phyloP scores from a whole-genome alignment of 1,284 basidiomycete genomes.

The Sporisorium iseilematis-ciliati region DNA sequence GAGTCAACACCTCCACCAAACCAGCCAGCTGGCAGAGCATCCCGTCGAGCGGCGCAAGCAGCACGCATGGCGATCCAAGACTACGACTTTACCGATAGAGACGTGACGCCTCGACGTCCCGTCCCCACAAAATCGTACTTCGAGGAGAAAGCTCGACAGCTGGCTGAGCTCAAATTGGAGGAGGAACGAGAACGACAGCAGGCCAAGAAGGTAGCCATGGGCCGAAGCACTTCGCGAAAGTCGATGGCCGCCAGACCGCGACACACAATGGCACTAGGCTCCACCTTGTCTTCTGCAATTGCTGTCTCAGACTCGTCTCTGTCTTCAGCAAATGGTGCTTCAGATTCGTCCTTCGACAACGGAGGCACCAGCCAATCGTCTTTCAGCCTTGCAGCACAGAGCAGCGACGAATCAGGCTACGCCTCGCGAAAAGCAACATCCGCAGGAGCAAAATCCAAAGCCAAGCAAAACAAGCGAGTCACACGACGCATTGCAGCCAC shows the following conservation, averaged over 20 bases:
- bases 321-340: slow-evolving; percentile 19
- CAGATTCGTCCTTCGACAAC: slow-evolving; percentile 20
- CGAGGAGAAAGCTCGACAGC: slow-evolving; percentile 36
- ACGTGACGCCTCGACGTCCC: slow-evolving; percentile 45
- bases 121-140: slow-evolving; percentile 50
- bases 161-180: slow-evolving; percentile 24
- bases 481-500: slow-evolving; percentile 22
- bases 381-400: slow-evolving; percentile 17
- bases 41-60: slow-evolving; percentile 43
- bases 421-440: background rate
- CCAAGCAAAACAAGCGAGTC: slow-evolving; percentile 26
- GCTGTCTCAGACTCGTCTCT: slow-evolving; percentile 23
- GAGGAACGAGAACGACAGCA: slow-evolving; percentile 15
- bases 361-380: slow-evolving; percentile 26
- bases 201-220: background rate
- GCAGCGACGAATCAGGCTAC: slow-evolving; percentile 10
- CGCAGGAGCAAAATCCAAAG: slow-evolving; percentile 8
- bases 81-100: slow-evolving; percentile 48
- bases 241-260: slow-evolving; percentile 23
- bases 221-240: slow-evolving; percentile 13
- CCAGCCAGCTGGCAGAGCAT: slow-evolving; percentile 19
- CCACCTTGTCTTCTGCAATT: slow-evolving; percentile 3
- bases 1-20: slow-evolving; percentile 28
- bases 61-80: slow-evolving; percentile 43
- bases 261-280: slow-evolving; percentile 3